Evolutionary conservation across 164 flowering plant species (phyloP).

Genomic region (Chloranthus sessilifolius): DNA sequence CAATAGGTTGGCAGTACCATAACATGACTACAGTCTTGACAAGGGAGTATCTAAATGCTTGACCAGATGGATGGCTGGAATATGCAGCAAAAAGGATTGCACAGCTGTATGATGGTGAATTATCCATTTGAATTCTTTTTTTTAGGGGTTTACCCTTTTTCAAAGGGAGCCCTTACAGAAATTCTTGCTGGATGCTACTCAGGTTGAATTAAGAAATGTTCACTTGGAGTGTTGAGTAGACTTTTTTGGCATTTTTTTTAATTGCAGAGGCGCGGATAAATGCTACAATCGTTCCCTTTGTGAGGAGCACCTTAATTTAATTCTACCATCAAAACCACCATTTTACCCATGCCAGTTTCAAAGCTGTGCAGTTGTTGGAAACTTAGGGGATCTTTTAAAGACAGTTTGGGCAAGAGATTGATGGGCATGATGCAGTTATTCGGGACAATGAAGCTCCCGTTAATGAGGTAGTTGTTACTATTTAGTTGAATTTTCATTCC

Average conservation of each 20-base stretch:
- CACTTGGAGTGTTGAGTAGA: constrained; percentile 3
- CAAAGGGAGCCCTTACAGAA: no score
- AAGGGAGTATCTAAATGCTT: constrained; percentile 88
- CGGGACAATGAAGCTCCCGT: constrained; percentile 99
- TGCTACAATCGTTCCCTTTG: constrained; percentile 85
- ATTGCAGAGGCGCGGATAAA: constrained; percentile 66
- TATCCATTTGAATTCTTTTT: constrained; percentile 1
- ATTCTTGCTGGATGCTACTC: not conserved
- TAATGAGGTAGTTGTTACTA: constrained; percentile 58
- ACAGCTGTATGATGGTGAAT: constrained; percentile 61
- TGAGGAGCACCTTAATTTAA: constrained; percentile 85
- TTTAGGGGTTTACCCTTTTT: no score
- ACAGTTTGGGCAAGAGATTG: constrained; percentile 95
- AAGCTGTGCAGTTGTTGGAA: constrained; percentile 97
- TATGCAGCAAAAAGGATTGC: constrained; percentile 98
- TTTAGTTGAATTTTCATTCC: not conserved
- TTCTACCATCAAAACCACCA: constrained; percentile 88
- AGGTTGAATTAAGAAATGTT: not conserved
- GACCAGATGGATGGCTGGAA: constrained; percentile 96
- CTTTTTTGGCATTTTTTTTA: constrained; percentile 8
- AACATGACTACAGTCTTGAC: constrained; percentile 98
- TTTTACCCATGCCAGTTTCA: constrained; percentile 87
- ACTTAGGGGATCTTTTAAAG: constrained; percentile 92
- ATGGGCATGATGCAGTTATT: constrained; percentile 91
- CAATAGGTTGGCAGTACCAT: constrained; percentile 67